phyloP scores from a whole-genome alignment of 495 filamentous ascomycete species.

The Astrocystis sublimbata region DNA sequence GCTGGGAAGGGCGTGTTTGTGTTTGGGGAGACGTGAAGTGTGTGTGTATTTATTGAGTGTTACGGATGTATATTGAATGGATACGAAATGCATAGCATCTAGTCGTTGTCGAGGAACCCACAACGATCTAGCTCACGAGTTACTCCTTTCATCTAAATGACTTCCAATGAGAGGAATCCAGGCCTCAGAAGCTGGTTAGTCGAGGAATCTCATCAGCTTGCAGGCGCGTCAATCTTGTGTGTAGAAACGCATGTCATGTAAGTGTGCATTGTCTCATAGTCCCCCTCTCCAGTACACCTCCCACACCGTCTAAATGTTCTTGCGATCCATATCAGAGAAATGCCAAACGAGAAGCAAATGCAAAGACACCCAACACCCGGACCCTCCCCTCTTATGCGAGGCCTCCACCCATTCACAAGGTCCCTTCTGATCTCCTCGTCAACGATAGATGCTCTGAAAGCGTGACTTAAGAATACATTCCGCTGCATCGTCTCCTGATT shows the following conservation, averaged over 20 bases:
- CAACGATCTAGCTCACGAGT: too few relatives aligned
- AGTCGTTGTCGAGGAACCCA: too few relatives aligned
- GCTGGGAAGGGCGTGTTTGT: slow-evolving; percentile 88
- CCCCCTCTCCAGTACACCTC: slow-evolving; percentile 2
- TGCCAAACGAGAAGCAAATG: neutral
- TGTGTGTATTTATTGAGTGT: neutral
- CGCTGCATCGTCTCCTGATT: neutral
- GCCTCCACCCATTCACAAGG: neutral
- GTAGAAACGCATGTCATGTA: neutral
- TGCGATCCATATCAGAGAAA: neutral
- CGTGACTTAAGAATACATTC: neutral
- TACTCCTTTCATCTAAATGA: too few relatives aligned
- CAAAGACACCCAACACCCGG: slow-evolving; percentile 14
- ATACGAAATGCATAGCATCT: too few relatives aligned
- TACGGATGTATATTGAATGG: too few relatives aligned
- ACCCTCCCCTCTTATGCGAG: neutral
- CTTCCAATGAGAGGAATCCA: too few relatives aligned
- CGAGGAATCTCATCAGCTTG: neutral
- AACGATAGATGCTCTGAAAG: neutral
- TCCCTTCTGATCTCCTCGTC: neutral
- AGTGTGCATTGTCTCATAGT: slow-evolving; percentile 2
- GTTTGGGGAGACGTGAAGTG: slow-evolving; percentile 54
- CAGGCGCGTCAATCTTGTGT: neutral
- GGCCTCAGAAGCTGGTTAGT: too few relatives aligned
- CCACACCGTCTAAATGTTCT: slow-evolving; percentile 2